Conservation (phyloP, 176 grass and related monocot genomes). For the Saccharum spontaneum region DNA sequence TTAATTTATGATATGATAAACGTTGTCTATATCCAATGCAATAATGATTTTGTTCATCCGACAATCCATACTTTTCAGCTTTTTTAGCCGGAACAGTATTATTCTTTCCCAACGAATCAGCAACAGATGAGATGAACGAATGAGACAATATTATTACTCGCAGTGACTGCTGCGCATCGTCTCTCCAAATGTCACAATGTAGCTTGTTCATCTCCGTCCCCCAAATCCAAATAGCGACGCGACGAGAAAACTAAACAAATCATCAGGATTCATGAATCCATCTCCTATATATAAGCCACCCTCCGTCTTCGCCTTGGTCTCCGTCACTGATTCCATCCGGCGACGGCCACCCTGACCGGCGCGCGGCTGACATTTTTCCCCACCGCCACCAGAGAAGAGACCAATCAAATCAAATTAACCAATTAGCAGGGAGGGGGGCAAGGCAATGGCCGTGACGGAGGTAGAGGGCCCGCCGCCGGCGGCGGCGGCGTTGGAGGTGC, state of each 20-base stretch:
- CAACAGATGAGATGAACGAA: too few relatives aligned
- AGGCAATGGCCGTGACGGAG: slow-evolving; percentile 14
- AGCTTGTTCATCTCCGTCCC: neutral
- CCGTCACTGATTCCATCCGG: neutral
- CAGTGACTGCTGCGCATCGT: too few relatives aligned
- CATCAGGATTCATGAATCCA: neutral
- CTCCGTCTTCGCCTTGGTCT: neutral
- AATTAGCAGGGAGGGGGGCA: neutral
- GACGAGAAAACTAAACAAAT: neutral
- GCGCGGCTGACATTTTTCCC: neutral
- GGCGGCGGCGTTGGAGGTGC: neutral
- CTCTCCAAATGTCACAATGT: slow-evolving; percentile 7
- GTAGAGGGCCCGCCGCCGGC: neutral
- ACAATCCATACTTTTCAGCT: too few relatives aligned
- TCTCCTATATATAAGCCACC: neutral
- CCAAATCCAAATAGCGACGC: neutral
- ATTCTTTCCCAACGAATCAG: too few relatives aligned
- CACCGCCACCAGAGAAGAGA: neutral
- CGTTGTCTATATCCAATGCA: too few relatives aligned
- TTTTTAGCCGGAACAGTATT: too few relatives aligned
- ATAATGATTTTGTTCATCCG: too few relatives aligned
- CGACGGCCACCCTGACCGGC: neutral
- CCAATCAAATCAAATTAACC: neutral
- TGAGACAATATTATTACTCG: too few relatives aligned
- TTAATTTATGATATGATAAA: too few relatives aligned